These are phyloP conservation scores for Penicillium pulvis DNA, from an alignment of 495 filamentous ascomycete species.

Conservation along the genomic window DNA sequence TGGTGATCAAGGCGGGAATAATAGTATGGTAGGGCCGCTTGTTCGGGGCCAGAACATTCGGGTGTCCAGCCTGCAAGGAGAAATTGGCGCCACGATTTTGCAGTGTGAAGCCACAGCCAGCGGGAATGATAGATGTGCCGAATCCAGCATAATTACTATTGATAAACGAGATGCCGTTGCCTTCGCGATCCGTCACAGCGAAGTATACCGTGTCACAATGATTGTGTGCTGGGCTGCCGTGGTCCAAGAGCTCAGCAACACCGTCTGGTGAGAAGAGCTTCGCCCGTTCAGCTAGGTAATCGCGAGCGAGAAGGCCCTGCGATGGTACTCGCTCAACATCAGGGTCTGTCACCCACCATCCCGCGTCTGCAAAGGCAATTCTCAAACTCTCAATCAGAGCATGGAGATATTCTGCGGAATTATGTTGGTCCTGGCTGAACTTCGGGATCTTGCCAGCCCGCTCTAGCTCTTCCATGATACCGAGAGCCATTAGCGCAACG, in stretches of 20 bases:
- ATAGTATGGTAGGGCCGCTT: constrained; percentile 98
- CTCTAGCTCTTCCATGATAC: constrained; percentile 85
- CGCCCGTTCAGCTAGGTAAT: constrained; percentile 69
- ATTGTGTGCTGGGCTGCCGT: constrained; percentile 70
- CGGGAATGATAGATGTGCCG: constrained; percentile 83
- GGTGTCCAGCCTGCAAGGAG: constrained; percentile 63
- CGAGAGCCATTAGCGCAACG: constrained; percentile 90
- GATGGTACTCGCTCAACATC: constrained; percentile 66
- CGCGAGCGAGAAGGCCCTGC: constrained; percentile 56
- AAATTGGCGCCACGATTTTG: constrained; percentile 95
- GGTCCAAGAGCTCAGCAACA: constrained; percentile 57
- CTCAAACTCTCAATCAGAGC: constrained; percentile 86
- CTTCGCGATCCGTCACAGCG: constrained; percentile 71
- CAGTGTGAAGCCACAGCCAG: constrained; percentile 83
- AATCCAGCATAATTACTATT: constrained; percentile 94
- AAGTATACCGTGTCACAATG: constrained; percentile 94
- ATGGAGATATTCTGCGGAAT: constrained; percentile 79
- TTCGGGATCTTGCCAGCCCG: constrained; percentile 66
- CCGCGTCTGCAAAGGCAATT: constrained; percentile 88
- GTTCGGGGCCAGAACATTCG: constrained; percentile 75
- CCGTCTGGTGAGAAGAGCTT: constrained; percentile 65
- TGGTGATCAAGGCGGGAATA: constrained; percentile 89
- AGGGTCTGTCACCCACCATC: constrained; percentile 89
- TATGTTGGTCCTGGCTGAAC: constrained; percentile 72
- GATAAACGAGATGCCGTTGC: constrained; percentile 95